These are phyloP conservation scores for Hypoxylon crocopeplum DNA, from an alignment of 495 filamentous ascomycete genomes.

Conservation along the genomic window DNA sequence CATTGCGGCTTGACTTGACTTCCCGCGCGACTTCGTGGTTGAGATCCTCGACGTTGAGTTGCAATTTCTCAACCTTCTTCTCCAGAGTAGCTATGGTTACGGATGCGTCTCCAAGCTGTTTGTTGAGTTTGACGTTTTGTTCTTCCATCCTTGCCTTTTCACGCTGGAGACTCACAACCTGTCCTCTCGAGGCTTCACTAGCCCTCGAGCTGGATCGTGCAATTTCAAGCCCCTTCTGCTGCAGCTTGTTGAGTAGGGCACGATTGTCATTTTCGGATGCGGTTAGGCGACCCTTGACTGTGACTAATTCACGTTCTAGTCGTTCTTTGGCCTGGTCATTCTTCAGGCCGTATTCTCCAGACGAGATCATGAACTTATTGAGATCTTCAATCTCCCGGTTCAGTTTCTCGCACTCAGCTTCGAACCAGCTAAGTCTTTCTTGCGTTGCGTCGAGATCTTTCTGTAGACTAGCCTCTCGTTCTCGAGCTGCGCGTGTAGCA, in stretches of 20 bases:
- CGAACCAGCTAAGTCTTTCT: slow-evolving; percentile 72
- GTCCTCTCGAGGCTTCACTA: slow-evolving; percentile 82
- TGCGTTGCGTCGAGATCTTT: slow-evolving; percentile 79
- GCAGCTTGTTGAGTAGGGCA: slow-evolving; percentile 92
- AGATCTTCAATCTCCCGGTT: slow-evolving; percentile 79
- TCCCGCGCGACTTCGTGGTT: slow-evolving; percentile 92
- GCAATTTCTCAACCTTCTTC: slow-evolving; percentile 95
- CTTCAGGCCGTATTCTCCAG: slow-evolving; percentile 81
- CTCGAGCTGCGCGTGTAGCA: slow-evolving; percentile 77
- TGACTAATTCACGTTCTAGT: slow-evolving; percentile 88
- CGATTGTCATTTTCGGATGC: slow-evolving; percentile 98
- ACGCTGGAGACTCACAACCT: slow-evolving; percentile 75
- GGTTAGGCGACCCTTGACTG: slow-evolving; percentile 85
- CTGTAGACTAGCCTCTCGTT: slow-evolving; percentile 77
- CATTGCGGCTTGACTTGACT: slow-evolving; percentile 87
- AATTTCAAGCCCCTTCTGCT: slow-evolving; percentile 97
- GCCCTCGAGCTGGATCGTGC: slow-evolving; percentile 87
- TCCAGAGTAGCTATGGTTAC: slow-evolving; percentile 84
- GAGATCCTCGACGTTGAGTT: slow-evolving; percentile 87
- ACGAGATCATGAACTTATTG: slow-evolving; percentile 83
- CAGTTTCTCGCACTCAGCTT: slow-evolving; percentile 76
- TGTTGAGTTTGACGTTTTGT: slow-evolving; percentile 77
- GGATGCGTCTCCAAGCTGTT: slow-evolving; percentile 88
- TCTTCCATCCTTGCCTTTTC: slow-evolving; percentile 88
- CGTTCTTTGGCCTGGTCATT: slow-evolving; percentile 95